A percentile compares a stretch with the other conserved stretches of the same genome.
phyloP scores from a whole-genome alignment of 1,284 basidiomycete species.

The Moniliella sp. region DNA sequence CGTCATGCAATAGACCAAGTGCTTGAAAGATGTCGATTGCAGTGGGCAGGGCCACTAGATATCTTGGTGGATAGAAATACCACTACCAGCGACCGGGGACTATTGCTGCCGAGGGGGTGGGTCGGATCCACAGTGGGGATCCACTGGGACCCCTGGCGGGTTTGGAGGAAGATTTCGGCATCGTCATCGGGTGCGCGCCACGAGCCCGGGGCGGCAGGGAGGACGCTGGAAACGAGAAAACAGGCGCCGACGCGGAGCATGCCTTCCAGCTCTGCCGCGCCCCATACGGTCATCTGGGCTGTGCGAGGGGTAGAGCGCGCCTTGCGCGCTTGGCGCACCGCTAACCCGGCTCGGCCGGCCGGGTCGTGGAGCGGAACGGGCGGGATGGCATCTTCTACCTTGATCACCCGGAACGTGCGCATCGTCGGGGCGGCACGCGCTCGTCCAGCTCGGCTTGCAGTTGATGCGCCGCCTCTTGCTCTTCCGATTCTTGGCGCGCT shows the following conservation, averaged over 20 bases:
- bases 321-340: neutral
- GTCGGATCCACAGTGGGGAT: too few relatives aligned
- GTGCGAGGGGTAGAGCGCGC: too few relatives aligned
- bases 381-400: neutral
- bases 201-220: constrained; percentile 43
- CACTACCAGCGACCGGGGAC: too few relatives aligned
- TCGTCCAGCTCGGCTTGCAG: neutral
- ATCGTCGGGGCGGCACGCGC: neutral
- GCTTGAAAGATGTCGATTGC: too few relatives aligned
- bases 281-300: constrained; percentile 18
- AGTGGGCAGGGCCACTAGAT: too few relatives aligned
- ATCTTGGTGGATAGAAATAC: too few relatives aligned
- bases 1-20: too few relatives aligned
- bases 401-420: neutral
- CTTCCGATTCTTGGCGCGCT: too few relatives aligned
- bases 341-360: constrained; percentile 1
- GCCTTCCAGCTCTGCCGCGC: constrained; percentile 2
- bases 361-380: constrained; percentile 2
- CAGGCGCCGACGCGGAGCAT: constrained; percentile 6
- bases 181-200: constrained; percentile 44
- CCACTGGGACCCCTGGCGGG: constrained; percentile 46
- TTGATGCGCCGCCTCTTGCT: neutral
- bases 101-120: too few relatives aligned
- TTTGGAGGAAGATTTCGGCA: constrained; percentile 46
- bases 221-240: constrained; percentile 44